Conservation (phyloP, 352 stramenopile species). For the Pythium diclinum region DNA sequence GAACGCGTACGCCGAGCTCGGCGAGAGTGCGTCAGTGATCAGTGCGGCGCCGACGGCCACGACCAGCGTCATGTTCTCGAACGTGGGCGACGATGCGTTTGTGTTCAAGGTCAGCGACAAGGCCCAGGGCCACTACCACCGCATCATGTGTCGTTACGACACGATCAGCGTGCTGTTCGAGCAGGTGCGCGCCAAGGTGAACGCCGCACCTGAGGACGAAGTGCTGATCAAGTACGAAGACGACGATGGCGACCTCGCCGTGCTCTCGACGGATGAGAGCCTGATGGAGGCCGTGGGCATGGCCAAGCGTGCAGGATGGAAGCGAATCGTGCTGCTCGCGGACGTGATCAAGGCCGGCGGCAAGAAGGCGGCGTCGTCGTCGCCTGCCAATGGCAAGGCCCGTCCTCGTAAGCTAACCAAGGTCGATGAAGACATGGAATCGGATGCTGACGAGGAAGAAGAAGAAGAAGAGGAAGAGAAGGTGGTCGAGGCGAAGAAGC, state of each 20-base stretch:
- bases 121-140: conserved; percentile 78
- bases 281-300: conserved; percentile 84
- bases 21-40: conserved; percentile 84
- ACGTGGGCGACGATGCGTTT: conserved; percentile 67
- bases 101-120: conserved; percentile 89
- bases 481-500: conserved; percentile 36
- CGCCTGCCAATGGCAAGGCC: conserved; percentile 21
- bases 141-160: conserved; percentile 79
- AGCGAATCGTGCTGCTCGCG: conserved; percentile 79
- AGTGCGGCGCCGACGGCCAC: conserved; percentile 73
- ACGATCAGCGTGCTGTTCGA: conserved; percentile 65
- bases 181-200: conserved; percentile 83
- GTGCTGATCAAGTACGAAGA: conserved; percentile 86
- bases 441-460: conserved; percentile 36
- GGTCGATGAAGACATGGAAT: conserved; percentile 72
- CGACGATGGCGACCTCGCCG: conserved; percentile 81
- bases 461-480: conserved; percentile 36
- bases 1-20: conserved; percentile 76
- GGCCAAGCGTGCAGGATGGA: conserved; percentile 82
- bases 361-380: conserved; percentile 25
- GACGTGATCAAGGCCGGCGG: conserved; percentile 59
- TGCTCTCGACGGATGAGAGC: conserved; percentile 84
- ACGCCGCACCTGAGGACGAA: conserved; percentile 48
- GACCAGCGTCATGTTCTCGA: conserved; percentile 71
- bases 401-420: conserved; percentile 70